Evolutionary conservation across 1,284 basidiomycete genomes (phyloP).

Genomic region (Cryptococcus sp.): DNA sequence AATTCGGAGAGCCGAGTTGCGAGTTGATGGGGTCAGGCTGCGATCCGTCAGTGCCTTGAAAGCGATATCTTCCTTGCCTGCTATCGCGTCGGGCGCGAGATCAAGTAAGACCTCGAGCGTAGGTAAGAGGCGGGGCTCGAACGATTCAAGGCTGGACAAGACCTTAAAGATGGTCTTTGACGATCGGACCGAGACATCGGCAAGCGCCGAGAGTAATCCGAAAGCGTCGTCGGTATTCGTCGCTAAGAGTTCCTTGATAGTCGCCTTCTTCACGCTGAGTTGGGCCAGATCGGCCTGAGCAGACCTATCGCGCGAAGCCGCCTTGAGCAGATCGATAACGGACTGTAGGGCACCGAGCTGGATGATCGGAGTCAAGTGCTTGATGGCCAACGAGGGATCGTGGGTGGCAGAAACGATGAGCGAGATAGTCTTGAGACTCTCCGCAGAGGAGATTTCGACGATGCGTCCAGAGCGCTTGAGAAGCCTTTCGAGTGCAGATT

Average conservation of each 20-base stretch:
- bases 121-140: slow-evolving; percentile 24
- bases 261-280: slow-evolving; percentile 18
- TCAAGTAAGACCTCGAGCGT: slow-evolving; percentile 15
- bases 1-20: not conserved
- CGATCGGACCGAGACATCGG: slow-evolving; percentile 9
- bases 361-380: slow-evolving; percentile 12
- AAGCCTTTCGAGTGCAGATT: not conserved
- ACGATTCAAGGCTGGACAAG: slow-evolving; percentile 13
- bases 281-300: not conserved
- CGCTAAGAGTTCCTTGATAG: slow-evolving; percentile 16
- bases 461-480: not conserved
- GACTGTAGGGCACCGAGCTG: slow-evolving; percentile 5
- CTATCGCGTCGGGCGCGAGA: slow-evolving; percentile 2
- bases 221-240: slow-evolving; percentile 15
- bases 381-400: slow-evolving; percentile 17
- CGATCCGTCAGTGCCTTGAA: not conserved
- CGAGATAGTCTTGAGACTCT: slow-evolving; percentile 7
- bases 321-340: slow-evolving; percentile 5
- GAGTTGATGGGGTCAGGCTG: not conserved
- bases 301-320: slow-evolving; percentile 1
- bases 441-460: not conserved
- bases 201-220: slow-evolving; percentile 21
- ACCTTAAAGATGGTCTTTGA: slow-evolving; percentile 12
- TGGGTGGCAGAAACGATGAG: slow-evolving; percentile 14
- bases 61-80: not conserved